A percentile compares a stretch with the other conserved stretches of the same genome.
phyloP scores from a whole-genome alignment of 768 basidiomycete genomes.

The Pholiota molesta region DNA sequence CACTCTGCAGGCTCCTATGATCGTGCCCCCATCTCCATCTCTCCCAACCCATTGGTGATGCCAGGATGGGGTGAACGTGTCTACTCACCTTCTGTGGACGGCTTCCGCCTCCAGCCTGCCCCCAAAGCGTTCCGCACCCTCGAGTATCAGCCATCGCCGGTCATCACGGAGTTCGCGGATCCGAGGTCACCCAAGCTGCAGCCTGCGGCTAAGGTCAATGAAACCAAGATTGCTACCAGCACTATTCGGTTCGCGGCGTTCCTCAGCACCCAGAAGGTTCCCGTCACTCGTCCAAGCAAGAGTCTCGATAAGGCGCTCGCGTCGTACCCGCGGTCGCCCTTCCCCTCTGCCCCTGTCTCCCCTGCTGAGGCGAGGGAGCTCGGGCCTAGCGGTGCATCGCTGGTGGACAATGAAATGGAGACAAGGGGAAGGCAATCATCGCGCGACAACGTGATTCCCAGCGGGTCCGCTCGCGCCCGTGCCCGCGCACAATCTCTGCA shows the following conservation, averaged over 20 bases:
- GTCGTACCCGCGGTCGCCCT: conserved; percentile 45
- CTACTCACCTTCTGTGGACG: conserved; percentile 36
- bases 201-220: conserved; percentile 20
- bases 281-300: conserved; percentile 16
- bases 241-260: conserved; percentile 29
- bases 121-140: conserved; percentile 31
- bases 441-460: conserved; percentile 14
- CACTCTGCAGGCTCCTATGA: conserved; percentile 66
- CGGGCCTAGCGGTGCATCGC: conserved; percentile 4
- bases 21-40: conserved; percentile 62
- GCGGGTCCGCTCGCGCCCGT: conserved; percentile 20
- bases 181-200: conserved; percentile 42
- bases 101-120: conserved; percentile 37
- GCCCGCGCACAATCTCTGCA: conserved; percentile 24
- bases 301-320: conserved; percentile 32
- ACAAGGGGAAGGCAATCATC: conserved; percentile 22
- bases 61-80: conserved; percentile 58
- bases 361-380: conserved; percentile 16
- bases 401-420: conserved; percentile 20
- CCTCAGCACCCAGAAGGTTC: conserved; percentile 17
- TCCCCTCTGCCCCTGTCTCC: conserved; percentile 37
- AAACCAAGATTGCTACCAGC: conserved; percentile 12
- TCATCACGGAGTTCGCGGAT: conserved; percentile 35
- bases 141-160: conserved; percentile 26
- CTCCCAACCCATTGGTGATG: conserved; percentile 56